Base-by-base conservation (phyloP, 1,139 yeast genomes). In the Kazachstania sp. region DNA sequence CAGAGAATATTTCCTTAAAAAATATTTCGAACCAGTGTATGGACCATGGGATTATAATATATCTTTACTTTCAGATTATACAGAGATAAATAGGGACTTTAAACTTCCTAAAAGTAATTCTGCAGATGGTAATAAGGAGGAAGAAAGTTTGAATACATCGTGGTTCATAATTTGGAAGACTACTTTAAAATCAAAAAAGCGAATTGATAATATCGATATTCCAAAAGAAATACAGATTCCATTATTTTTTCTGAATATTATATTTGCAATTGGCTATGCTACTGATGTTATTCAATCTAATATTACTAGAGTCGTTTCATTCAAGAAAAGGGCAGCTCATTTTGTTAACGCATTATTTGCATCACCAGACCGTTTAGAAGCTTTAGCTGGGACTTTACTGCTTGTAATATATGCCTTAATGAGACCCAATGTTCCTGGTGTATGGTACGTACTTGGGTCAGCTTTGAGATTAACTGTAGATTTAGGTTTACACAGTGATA, bases 391-490 rank as follows among this genome's bases (percentile, higher is more conserved):
- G 0, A 70, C 86, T 16, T 62, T 88, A 30, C 68, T 86, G 20
- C 68, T 83, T 39, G 79, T 94, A 0, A 62, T 81, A 4, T 88
- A 84, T 60, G 80, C 95, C 2, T 73, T 78, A 23, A 73, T 83
- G 88, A 70, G 87, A 52, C 88, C 90, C 0, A 77, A 84, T 1
- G 78, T 79, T 4, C 95, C 96, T 0, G 94, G 95, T 2, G 86
- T 86, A n/a, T 88, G 97, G 97, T 86, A 86, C 59, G 79, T 86
- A 1, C 70, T 86, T 51, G 96, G 96, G 0, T 78, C 86, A 6
- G 92, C 92, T 0, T 65, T 86, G 44, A 72, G 96, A 49, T 66
- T 86, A 45, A 82, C 94, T 56, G 86, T 87, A 26, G 96, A 87
- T 63, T 66, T 88, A 51, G 95, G 95, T 1, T 69, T 88, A 6